Percentiles rank a stretch among this genome's conserved stretches.
These are phyloP conservation scores for Penicillium pancosmium DNA, from an alignment of 495 filamentous ascomycete species.

Conservation along the genomic window DNA sequence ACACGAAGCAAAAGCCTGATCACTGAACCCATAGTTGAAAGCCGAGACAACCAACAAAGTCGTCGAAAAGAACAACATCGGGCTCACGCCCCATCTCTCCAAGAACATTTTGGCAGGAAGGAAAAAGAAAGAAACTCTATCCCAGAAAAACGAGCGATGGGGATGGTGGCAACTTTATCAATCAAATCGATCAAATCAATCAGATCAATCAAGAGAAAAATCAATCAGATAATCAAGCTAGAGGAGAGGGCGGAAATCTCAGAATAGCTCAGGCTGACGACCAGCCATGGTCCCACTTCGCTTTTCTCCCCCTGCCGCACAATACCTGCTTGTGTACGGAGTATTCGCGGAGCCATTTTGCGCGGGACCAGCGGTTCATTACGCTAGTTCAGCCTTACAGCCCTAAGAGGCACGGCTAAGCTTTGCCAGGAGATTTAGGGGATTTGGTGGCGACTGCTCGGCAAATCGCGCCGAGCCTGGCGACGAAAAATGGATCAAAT, in stretches of 20 bases:
- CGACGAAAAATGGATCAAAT: background rate
- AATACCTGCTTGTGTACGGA: background rate
- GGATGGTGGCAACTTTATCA: conserved; percentile 2
- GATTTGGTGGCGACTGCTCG: conserved; percentile 6
- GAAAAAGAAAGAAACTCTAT: background rate
- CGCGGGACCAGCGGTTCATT: background rate
- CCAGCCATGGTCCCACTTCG: background rate
- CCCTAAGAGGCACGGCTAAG: conserved; percentile 1
- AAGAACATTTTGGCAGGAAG: conserved; percentile 8
- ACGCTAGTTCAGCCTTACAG: conserved; percentile 2
- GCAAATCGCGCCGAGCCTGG: conserved; percentile 4
- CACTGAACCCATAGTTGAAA: conserved; percentile 41
- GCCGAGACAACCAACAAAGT: conserved; percentile 21
- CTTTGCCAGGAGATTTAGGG: conserved; percentile 5
- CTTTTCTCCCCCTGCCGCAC: background rate
- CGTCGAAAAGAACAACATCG: conserved; percentile 10
- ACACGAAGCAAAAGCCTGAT: conserved; percentile 34
- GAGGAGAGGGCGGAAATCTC: background rate
- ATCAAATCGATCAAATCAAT: conserved; percentile 9
- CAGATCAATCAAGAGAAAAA: conserved; percentile 6
- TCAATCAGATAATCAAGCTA: background rate
- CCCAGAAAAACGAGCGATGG: background rate
- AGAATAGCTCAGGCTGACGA: background rate
- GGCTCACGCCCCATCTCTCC: conserved; percentile 9
- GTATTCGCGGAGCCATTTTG: background rate